Base-by-base conservation (phyloP, 768 basidiomycete species). In the Crassisporium funariophilum region DNA sequence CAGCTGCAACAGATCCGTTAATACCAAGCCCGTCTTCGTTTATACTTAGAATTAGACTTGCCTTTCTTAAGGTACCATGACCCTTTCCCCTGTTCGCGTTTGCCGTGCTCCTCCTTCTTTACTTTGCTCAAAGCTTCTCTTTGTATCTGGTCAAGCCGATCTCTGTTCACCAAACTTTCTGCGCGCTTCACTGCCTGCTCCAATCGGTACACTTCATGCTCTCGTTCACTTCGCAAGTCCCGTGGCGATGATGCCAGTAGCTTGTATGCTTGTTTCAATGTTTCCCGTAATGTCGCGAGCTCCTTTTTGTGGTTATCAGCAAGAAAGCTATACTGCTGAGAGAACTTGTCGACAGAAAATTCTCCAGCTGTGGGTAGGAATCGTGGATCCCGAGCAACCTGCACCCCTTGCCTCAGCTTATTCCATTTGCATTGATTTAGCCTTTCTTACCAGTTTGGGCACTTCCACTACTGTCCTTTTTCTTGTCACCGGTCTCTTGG, bases 331-430 rank as follows among this genome's bases (percentile, higher is more conserved):
- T 95, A 97, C 23, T 83, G 81, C 35, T 78, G 61, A 15, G 74
- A 78, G 63, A 91, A 94, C 24, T 81, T 80, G 36, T 82, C 67
- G 0, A 75, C 57, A 12, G 84, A 80, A 54, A 86, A 83, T 50
- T 81, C 73, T 11, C 92, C 92, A 11, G 86, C 74, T 7, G 87
- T 67, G 20, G 82, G 76, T 20, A 87, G 71, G 68, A 98, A 98
- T 37, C 94, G 82, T 1, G 95, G 94, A 68, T 98, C 94, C 22
- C 93, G 81, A 11, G 83, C 64, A 66, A 84, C 80, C 92, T 95
- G 53, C 22, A 17, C 16, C 34, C n/a, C 11, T 31, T 31, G n/a
- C n/a, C n/a, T n/a, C n/a, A n/a, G n/a, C n/a, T n/a, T n/a, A n/a
- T n/a, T n/a, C n/a, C n/a, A n/a, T n/a, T n/a, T n/a, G n/a, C n/a